Base-by-base conservation (phyloP, 2,329 filamentous ascomycete genomes). In the Exophiala sp. region DNA sequence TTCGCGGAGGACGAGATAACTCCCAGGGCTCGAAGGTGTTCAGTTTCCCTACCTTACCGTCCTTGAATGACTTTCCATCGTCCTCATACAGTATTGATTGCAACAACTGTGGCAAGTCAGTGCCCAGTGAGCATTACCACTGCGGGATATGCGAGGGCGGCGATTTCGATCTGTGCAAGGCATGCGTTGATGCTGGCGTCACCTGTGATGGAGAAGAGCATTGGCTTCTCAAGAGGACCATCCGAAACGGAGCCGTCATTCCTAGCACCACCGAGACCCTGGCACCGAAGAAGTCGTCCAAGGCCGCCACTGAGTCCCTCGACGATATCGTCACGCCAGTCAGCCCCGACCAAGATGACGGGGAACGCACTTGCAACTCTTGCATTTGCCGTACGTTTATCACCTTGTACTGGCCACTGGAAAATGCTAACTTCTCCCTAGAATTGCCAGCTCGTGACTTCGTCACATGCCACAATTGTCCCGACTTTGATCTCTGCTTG, bases 401-500 rank as follows among this genome's bases (percentile, higher is more conserved):
- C n/a, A 9, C 13, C 14, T 11, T 6, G 19, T 18, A 6, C 6
- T 37, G 14, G 34, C 7, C 9, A 6, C 19, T 37, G 14, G 13
- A 42, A 18, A 21, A 47, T 27, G 46, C 62, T 69, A 56, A 70
- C 55, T 29, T 40, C 23, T 18, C 13, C 21, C 19, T 55, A 79
- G 85, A 88, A 65, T 76, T 89, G 47, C 78, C 82, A 6, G 89
- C 95, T 65, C 72, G 77, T 21, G 78, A 88, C 56, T 94, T 97
- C 63, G 80, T 97, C 45, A 89, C 90, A 63, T 98, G 93, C 76
- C 77, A 73, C 6, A 71, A 77, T 16, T 98, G 93, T 67, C 84
- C 87, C 13, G 93, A 98, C 70, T 97, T 84, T 66, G 93, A 98
- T 64, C 79, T 98, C 30, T 98, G 93, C 78, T 78, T 90, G 62